Percentiles rank a stretch among this genome's conserved stretches.
Conservation (phyloP, 768 basidiomycete species). For the Cystobasidium ongulense region DNA sequence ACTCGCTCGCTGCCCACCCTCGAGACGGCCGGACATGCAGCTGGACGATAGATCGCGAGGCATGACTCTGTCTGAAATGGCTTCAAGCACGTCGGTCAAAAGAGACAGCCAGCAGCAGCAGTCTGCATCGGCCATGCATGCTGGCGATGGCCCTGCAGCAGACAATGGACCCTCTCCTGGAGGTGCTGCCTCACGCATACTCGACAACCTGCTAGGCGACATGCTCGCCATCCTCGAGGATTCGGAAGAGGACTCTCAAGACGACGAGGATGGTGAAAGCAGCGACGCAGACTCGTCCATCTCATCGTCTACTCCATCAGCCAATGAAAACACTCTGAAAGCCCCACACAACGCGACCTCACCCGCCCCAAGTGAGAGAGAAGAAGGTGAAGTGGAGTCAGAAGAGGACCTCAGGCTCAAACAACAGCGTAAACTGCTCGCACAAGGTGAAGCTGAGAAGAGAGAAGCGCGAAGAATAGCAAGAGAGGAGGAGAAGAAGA, state of each 20-base stretch:
- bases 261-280: background rate
- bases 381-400: background rate
- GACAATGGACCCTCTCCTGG: background rate
- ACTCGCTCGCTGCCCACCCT: no score
- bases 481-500: background rate
- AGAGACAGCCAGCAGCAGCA: background rate
- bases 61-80: no score
- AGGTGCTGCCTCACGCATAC: constrained; percentile 1
- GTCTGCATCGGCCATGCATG: background rate
- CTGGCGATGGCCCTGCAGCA: no score
- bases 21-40: background rate
- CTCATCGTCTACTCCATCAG: background rate
- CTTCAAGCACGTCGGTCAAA: background rate
- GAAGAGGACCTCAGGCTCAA: background rate
- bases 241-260: background rate
- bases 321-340: background rate
- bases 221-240: constrained; percentile 15
- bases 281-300: background rate
- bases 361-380: background rate
- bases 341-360: background rate
- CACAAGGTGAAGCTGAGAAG: background rate
- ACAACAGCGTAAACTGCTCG: background rate
- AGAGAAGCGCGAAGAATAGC: background rate
- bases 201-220: constrained; percentile 9
- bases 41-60: background rate